Conservation (phyloP, 768 basidiomycete species). For the Dioszegia crocea region DNA sequence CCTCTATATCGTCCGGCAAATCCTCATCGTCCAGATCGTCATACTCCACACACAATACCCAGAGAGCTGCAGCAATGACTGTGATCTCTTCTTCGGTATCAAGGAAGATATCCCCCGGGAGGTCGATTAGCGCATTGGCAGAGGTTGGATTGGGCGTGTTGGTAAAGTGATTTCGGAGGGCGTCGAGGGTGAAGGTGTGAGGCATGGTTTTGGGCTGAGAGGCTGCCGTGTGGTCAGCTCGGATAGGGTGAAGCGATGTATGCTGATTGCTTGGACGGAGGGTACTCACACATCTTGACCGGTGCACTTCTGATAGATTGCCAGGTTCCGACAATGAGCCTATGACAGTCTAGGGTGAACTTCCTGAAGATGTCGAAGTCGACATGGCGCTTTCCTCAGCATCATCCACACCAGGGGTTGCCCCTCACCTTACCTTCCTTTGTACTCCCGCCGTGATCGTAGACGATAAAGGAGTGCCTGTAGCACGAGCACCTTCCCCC, state of each 20-base stretch:
- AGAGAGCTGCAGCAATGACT: constrained; percentile 32
- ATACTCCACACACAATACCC: constrained; percentile 29
- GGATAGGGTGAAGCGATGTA: background rate
- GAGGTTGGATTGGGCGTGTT: constrained; percentile 31
- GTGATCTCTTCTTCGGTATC: constrained; percentile 43
- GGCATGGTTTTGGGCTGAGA: constrained; percentile 25
- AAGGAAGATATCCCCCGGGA: constrained; percentile 29
- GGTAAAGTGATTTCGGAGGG: constrained; percentile 23
- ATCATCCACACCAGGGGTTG: no score
- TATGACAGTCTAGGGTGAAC: no score
- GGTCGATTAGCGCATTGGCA: constrained; percentile 31
- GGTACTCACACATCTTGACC: no score
- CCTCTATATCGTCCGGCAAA: constrained; percentile 21
- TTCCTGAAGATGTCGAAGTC: background rate
- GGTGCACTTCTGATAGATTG: no score
- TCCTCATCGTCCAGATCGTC: constrained; percentile 26
- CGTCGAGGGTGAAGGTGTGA: constrained; percentile 25
- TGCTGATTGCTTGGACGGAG: no score
- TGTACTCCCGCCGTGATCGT: no score
- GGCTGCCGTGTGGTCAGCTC: background rate
- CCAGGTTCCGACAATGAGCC: no score
- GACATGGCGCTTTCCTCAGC: no score
- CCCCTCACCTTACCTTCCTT: no score
- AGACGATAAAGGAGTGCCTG: no score
- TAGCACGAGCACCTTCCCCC: no score